phyloP scores from a whole-genome alignment of 148 eudicot genomes.

The Amaranthus hypochondriacus region DNA sequence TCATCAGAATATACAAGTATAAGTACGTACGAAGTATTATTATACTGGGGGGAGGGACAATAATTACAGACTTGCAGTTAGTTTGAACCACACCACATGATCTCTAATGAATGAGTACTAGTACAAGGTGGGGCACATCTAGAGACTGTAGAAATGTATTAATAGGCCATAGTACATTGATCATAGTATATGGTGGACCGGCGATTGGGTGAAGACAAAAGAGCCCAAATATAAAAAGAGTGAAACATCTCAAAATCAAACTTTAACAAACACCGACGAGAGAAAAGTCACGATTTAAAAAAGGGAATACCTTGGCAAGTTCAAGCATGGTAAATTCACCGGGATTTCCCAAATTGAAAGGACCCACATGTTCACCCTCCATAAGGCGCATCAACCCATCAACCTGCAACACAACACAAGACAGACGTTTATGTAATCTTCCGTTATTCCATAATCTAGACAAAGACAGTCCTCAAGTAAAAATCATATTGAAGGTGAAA shows the following conservation, averaged over 20 bases:
- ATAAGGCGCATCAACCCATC: conserved; percentile 92
- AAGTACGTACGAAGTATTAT: background rate
- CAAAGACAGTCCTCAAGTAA: too few species aligned
- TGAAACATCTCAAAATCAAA: background rate
- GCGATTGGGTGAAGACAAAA: background rate
- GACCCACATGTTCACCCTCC: conserved; percentile 99
- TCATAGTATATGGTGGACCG: background rate
- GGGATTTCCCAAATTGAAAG: conserved; percentile 93
- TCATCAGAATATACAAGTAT: too few species aligned
- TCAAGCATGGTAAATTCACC: conserved; percentile 99
- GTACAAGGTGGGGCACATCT: background rate
- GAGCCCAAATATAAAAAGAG: background rate
- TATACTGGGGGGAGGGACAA: background rate
- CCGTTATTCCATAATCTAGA: too few species aligned
- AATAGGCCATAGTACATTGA: background rate
- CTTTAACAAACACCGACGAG: background rate
- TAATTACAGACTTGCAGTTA: background rate
- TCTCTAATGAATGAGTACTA: too few species aligned
- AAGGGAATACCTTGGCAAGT: conserved; percentile 73
- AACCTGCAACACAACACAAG: conserved; percentile 43
- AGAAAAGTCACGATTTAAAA: background rate
- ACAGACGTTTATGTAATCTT: background rate
- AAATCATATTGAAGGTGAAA: too few species aligned
- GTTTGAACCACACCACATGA: background rate
- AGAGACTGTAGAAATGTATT: too few species aligned